Percentiles rank a stretch among this genome's conserved stretches.
These are phyloP conservation scores for Saturnispora besseyi DNA, from an alignment of 805 yeast species.

Conservation along the genomic window DNA sequence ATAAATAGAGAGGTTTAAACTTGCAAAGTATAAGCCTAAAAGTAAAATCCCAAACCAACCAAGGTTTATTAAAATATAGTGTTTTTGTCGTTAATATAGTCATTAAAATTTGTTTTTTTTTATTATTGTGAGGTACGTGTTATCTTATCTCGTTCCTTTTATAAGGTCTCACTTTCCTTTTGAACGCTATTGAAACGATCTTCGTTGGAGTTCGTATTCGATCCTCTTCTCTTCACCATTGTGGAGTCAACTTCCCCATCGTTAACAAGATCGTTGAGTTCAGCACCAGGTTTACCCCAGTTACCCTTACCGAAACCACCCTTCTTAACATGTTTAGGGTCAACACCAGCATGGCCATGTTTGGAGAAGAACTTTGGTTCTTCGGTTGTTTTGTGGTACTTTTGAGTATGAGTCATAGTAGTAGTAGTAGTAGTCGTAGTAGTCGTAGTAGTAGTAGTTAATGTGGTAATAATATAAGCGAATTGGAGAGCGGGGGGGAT, in stretches of 20 bases:
- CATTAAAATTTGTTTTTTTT: too few species aligned
- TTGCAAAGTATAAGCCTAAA: neutral
- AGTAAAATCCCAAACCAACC: neutral
- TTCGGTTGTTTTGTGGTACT: slow-evolving; percentile 44
- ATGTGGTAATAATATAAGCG: neutral
- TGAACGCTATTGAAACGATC: slow-evolving; percentile 23
- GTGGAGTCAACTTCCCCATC: slow-evolving; percentile 46
- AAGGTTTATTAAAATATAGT: too few species aligned
- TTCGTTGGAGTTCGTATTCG: slow-evolving; percentile 38
- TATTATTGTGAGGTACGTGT: too few species aligned
- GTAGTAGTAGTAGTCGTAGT: neutral
- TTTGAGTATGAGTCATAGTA: slow-evolving; percentile 67
- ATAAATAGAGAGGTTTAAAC: too few species aligned
- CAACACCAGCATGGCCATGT: slow-evolving; percentile 56
- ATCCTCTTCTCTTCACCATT: slow-evolving; percentile 42
- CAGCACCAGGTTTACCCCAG: slow-evolving; percentile 84
- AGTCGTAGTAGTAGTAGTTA: neutral
- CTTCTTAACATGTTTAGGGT: slow-evolving; percentile 73
- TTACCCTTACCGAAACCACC: slow-evolving; percentile 80
- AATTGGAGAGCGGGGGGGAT: too few species aligned
- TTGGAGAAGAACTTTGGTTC: slow-evolving; percentile 77
- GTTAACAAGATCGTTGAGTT: slow-evolving; percentile 52
- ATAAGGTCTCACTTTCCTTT: slow-evolving; percentile 6
- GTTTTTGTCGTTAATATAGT: too few species aligned
- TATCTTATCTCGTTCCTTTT: neutral